Percentiles rank a stretch among this genome's conserved stretches.
These are phyloP conservation scores for Athelia psychrophila DNA, from an alignment of 1,284 basidiomycete genomes.

Conservation along the genomic window DNA sequence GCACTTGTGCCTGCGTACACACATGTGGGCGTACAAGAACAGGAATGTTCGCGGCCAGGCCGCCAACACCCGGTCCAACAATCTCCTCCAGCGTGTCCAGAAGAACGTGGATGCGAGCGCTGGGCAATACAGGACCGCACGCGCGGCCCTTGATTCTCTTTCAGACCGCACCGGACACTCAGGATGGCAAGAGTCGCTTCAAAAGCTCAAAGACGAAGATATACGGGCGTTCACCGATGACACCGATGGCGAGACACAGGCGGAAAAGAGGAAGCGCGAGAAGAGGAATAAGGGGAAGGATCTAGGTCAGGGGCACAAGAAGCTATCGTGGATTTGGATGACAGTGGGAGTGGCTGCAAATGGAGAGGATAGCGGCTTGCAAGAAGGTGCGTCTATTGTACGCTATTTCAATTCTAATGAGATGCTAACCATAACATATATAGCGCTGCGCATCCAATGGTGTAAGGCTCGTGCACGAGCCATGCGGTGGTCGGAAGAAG, in stretches of 20 bases:
- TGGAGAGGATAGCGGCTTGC: neutral
- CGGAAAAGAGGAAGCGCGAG: too few species aligned
- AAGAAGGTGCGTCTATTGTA: neutral
- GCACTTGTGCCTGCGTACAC: neutral
- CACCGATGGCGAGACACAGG: neutral
- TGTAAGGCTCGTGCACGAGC: constrained; percentile 14
- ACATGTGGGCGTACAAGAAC: neutral
- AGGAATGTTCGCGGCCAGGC: neutral
- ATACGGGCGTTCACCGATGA: neutral
- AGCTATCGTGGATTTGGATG: neutral
- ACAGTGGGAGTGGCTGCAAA: neutral
- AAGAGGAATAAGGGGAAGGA: neutral
- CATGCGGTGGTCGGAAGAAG: constrained; percentile 17
- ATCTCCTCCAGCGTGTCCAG: neutral
- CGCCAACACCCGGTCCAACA: neutral
- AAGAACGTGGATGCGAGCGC: neutral
- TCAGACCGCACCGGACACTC: too few species aligned
- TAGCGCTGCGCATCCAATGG: constrained; percentile 21
- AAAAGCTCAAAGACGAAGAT: neutral
- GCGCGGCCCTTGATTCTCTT: neutral
- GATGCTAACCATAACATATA: too few species aligned
- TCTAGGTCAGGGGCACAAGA: neutral
- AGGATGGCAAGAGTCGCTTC: neutral
- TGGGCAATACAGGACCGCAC: neutral
- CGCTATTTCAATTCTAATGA: neutral